A percentile compares a stretch with the other conserved stretches of the same genome.
Conservation (phyloP, 768 basidiomycete genomes). For the Hypholoma sublateritium region DNA sequence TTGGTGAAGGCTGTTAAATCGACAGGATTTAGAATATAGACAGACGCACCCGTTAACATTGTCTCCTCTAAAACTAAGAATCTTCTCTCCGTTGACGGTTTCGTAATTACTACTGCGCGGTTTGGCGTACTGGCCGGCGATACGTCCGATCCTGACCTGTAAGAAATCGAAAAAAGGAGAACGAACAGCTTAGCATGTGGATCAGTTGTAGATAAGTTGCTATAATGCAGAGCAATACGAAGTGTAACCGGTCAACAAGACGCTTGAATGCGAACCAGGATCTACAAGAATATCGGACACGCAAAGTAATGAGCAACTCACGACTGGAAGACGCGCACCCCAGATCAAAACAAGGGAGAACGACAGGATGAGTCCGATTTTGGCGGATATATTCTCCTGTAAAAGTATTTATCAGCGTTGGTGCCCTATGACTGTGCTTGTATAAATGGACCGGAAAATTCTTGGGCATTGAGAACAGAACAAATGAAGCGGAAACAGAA, state of each 20-base stretch:
- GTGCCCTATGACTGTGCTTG: neutral
- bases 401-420: neutral
- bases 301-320: constrained; percentile 35
- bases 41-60: constrained; percentile 84
- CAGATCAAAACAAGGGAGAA: constrained; percentile 95
- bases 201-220: neutral
- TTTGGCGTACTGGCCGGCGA: constrained; percentile 96
- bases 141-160: constrained; percentile 82
- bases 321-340: constrained; percentile 92
- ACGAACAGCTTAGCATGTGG: neutral
- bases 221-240: neutral
- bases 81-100: constrained; percentile 66
- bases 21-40: neutral
- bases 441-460: neutral
- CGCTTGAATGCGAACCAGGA: neutral
- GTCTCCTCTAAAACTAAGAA: constrained; percentile 93
- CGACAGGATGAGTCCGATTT: constrained; percentile 89
- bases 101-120: constrained; percentile 87
- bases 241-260: neutral
- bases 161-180: neutral
- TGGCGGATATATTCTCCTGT: constrained; percentile 83
- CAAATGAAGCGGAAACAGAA: neutral
- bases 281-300: neutral
- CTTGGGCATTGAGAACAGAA: neutral
- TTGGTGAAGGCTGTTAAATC: neutral